Base-by-base conservation (phyloP, 768 basidiomycete genomes). In the Cytidiella melzeri region DNA sequence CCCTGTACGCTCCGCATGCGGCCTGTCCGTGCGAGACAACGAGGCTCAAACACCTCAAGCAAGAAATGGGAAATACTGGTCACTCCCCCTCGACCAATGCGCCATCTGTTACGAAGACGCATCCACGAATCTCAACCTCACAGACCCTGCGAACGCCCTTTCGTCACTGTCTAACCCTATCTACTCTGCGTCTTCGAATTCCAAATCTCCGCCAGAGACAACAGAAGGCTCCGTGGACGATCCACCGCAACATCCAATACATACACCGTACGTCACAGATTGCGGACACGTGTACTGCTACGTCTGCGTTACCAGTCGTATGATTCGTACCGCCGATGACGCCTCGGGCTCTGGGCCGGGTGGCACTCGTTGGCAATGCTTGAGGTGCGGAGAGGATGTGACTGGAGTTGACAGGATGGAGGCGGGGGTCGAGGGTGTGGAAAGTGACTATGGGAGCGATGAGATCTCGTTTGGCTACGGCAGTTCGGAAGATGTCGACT, bases 281-380 rank as follows among this genome's bases (percentile, higher is more conserved):
- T 93, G 89, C 54, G 84, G 81, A 5, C 92, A 96, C 61, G 64
- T 79, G 12, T 99, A 94, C 68, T 98, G 96, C 67, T 99, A 97
- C 65, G 84, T 86, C 57, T 99, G 96, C 67, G 74, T 98, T 37
- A 79, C 90, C 12, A 87, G 89, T 61, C 81, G 83, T 53, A 78
- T 97, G 71, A 75, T 90, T 59, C 81, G 77, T 28, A 76, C 76
- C 4, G 81, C 79, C 3, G 84, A 86, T 52, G 88, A 86, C 28
- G 52, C 57, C 11, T 58, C 61, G 3, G 63, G 63, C 2, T 48
- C 44, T n/a, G 63, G 59, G 1, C 52, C 57, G 10, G 79, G 71
- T 20, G 75, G 73, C 67, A 75, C 27, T 60, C 68, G 43, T 73
- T 95, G 93, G 93, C 80, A 82, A 54, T 97, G 93, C 67, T 64